Evolutionary conservation across 1,284 basidiomycete genomes (phyloP).

Genomic region (Gomphus bonarii): DNA sequence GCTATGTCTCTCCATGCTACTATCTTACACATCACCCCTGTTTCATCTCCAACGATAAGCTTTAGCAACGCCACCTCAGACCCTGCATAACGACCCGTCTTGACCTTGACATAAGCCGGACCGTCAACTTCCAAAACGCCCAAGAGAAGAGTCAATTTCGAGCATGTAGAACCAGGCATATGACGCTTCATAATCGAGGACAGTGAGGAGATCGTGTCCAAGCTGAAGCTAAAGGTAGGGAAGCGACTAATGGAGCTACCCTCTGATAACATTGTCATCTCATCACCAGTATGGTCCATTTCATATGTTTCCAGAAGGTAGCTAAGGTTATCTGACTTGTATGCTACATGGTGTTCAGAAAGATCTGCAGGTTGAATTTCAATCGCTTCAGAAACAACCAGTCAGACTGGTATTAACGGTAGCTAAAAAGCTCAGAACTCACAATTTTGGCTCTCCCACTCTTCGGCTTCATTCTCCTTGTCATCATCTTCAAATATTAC

Average conservation of each 20-base stretch:
- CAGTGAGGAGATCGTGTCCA: slow-evolving; percentile 12
- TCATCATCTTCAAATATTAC: slow-evolving; percentile 44
- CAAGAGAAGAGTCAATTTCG: slow-evolving; percentile 46
- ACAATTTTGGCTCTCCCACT: not conserved
- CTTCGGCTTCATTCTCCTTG: slow-evolving; percentile 18
- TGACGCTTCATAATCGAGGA: not conserved
- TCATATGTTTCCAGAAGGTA: not conserved
- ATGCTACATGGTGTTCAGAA: not conserved
- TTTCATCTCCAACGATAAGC: slow-evolving; percentile 58
- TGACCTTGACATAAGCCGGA: slow-evolving; percentile 52
- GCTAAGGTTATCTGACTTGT: not conserved
- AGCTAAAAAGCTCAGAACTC: not conserved
- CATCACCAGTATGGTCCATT: not conserved
- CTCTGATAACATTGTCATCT: slow-evolving; percentile 8
- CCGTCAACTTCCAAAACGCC: slow-evolving; percentile 66
- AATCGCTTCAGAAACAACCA: not conserved
- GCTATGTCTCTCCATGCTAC: slow-evolving; percentile 69
- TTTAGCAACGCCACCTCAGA: slow-evolving; percentile 54
- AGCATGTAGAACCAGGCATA: slow-evolving; percentile 15
- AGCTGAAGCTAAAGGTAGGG: slow-evolving; percentile 16
- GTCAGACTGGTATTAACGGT: not conserved
- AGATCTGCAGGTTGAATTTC: not conserved
- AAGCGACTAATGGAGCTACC: slow-evolving; percentile 15
- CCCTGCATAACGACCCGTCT: slow-evolving; percentile 55
- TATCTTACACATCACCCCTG: slow-evolving; percentile 52